Evolutionary conservation across 345 rosid species (phyloP), one percentile per base, ranked within the genome.

Genomic region (Ricinus communis): DNA sequence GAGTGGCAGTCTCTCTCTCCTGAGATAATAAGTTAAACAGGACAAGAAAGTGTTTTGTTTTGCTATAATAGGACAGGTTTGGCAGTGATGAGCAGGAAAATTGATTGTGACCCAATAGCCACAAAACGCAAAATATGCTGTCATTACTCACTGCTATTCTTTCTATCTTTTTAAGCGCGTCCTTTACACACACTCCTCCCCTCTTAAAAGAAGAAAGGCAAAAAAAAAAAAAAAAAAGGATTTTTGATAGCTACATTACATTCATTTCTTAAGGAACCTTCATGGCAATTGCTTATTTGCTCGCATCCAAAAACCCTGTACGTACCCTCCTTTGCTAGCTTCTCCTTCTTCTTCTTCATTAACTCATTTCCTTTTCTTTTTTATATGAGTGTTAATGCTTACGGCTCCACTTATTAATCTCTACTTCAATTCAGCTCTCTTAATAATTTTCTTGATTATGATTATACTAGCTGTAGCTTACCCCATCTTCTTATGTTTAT

Each of bases 21-120:
- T 33, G 25, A 59, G 47, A 40, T 22, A 41, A 43, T 22, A 27
- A 25, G 28, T 46, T 18, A 28, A 54, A 68, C 31, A 55, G 36
- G 63, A 60, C 53, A 77, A 77, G 79, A 45, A 27, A 59, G 66
- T 41, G 68, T 27, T 41, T 25, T 82, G 74, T 71, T 73, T 57
- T 55, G 76, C 71, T 31, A 62, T 68, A 77, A 74, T 62, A 72
- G 81, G 87, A 82, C 89, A 82, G 78, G 65, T 13, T 60, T 71
- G 52, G 62, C 81, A 76, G 81, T 11, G 61, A 16, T 43, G 61
- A 57, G 68, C 59, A 57, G 52, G 28, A 65, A 15, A 2, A 27
- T 28, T 62, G 85, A 78, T 72, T 27, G 76, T 76, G 84, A 76
- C 84, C 68, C 71, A 13, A 33, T 33, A 50, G 69, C 43, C 55